Base-by-base conservation (phyloP, 108 stramenopile genomes). In the Halocafeteria seosinensis region DNA sequence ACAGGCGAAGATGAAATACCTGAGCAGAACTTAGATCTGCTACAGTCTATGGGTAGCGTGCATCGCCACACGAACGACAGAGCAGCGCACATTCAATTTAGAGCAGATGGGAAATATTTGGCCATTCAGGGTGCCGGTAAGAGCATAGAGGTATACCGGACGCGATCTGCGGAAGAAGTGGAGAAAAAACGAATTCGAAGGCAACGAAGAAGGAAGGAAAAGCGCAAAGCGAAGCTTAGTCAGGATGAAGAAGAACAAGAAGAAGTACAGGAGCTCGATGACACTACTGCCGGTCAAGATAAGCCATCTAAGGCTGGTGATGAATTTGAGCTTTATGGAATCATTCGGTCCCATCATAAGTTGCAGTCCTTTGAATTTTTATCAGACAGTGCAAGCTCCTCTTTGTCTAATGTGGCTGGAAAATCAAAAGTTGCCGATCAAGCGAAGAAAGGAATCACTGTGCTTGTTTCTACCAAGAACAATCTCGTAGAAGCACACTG, bases 401-500 rank as follows among this genome's bases (percentile, higher is more conserved):
- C n/a, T n/a, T n/a, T n/a, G n/a, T n/a, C n/a, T n/a, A n/a, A n/a
- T n/a, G n/a, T n/a, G n/a, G n/a, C n/a, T n/a, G n/a, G n/a, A n/a
- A n/a, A n/a, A n/a, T n/a, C n/a, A n/a, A 53, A 68, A 55, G 64
- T 42, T 25, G 37, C 47, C 27, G 53, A 69, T 27, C 57, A 17
- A 17, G 58, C 17, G 31, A 58, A 38, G 29, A 26, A 29, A 28
- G n/a, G n/a, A n/a, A n/a, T n/a, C n/a, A n/a, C n/a, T n/a, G n/a
- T 11, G 66, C 81, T 25, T 78, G 87, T 9, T 58, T 93, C 90
- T 2, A 65, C 91, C 25, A 78, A 79, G 36, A 91, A 85, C 51
- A 95, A 95, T 80, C 82, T 85, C 0, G 62, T 93, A 32, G 94
- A 95, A 65, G 66, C 90, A 0, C 79, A 88, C 67, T 77, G 79